Percentiles rank a stretch among this genome's conserved stretches.
Evolutionary conservation across 192 early-diverging fungal species (phyloP).

Genomic region (Podila epigama): DNA sequence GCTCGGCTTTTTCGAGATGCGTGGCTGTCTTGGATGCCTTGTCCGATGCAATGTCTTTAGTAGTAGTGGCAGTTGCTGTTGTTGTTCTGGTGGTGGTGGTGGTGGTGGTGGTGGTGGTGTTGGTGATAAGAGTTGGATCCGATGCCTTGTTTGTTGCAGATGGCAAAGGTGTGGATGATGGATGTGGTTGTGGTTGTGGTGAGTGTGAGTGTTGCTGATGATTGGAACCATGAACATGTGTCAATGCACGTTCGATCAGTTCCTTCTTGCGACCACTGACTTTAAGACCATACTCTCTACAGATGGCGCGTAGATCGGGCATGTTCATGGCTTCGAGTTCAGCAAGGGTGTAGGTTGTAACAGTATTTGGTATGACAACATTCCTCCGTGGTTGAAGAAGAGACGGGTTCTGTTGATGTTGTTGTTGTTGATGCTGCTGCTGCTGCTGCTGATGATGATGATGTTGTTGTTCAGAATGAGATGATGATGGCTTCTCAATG

Average conservation of each 20-base stretch:
- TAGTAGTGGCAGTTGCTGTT: neutral
- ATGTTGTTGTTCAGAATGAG: neutral
- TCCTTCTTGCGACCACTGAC: conserved; percentile 20
- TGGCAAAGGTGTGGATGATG: neutral
- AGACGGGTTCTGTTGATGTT: neutral
- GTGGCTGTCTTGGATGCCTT: neutral
- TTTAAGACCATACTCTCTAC: conserved; percentile 26
- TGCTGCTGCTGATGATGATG: neutral
- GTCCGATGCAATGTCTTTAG: no score
- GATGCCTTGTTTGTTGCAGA: no score
- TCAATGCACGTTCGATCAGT: conserved; percentile 5
- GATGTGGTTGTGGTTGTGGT: neutral
- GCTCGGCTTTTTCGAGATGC: neutral
- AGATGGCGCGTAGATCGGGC: conserved; percentile 1
- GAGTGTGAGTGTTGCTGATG: no score
- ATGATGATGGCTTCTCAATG: neutral
- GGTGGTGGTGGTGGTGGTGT: neutral
- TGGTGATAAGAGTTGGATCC: no score
- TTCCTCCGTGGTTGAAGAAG: neutral
- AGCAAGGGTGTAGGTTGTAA: conserved; percentile 2
- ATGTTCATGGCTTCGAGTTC: conserved; percentile 32
- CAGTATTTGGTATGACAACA: neutral
- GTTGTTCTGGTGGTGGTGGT: neutral
- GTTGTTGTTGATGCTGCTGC: neutral
- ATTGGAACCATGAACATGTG: conserved; percentile 9